Base-by-base conservation (phyloP, 179 eudicot genomes). In the Beta lomatogona region DNA sequence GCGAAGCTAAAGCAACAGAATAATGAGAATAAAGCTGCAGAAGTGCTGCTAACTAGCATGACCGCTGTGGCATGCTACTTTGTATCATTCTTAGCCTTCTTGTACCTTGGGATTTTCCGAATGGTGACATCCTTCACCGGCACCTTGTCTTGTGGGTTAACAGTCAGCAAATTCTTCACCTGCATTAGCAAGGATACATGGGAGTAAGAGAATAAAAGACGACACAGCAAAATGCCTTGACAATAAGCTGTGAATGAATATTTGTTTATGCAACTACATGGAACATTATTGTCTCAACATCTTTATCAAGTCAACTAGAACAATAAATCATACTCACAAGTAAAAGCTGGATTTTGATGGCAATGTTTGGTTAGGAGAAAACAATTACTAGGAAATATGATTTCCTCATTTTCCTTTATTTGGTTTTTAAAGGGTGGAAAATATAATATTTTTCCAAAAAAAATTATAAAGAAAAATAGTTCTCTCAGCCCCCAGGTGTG, bases 51-150 rank as follows among this genome's bases (percentile, higher is more conserved):
- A 28, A 25, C 0, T 25, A 25, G 7, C 52, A 48, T 48, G 52
- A 9, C 4, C 19, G 19, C 64, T 60, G 19, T n/a, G 64, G 57
- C 19, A 72, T 25, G 76, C 9, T 59, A 72, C 55, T 12, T 22
- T 48, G 41, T 36, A 3, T 36, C 41, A 3, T 36, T 36, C 41
- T 25, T 50, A 72, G 75, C 36, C 75, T 50, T 50, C 0, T 52
- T 92, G 74, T 88, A 93, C 98, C 94, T 92, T 58, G 98, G 99
- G 78, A 96, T 91, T 83, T 87, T 91, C 80, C 99, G 97, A 76
- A 96, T 92, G 8, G 98, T 96, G 72, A 94, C 99, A 88, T 84
- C 89, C 91, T 96, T 94, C 31, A 96, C 95, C 59, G 91, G 98
- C 48, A 87, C 84, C 80, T 88, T 85, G 76, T 96, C 98, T 80